These are phyloP conservation scores for Nepenthes gracilis DNA, from an alignment of 148 eudicot species.

Conservation along the genomic window DNA sequence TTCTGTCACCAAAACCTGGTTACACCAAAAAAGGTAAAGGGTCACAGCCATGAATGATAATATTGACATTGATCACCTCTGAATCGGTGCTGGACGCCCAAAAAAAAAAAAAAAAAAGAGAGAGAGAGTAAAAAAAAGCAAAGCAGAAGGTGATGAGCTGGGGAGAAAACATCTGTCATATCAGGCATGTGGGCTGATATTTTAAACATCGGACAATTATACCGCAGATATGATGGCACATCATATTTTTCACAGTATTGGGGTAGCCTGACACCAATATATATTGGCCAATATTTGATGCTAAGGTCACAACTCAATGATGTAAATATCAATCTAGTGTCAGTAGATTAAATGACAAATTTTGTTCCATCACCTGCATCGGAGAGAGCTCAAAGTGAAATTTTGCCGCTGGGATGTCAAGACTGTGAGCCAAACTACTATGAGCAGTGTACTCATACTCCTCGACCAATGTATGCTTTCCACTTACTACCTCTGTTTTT, in stretches of 20 bases:
- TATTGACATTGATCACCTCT: not conserved
- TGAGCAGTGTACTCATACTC: conserved; percentile 96
- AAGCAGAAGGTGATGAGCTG: too few relatives aligned
- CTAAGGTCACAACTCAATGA: too few relatives aligned
- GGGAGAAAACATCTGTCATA: too few relatives aligned
- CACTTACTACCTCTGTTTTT: conserved; percentile 68
- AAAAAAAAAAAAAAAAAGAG: not conserved
- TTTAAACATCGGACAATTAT: too few relatives aligned
- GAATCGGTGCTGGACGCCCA: not conserved
- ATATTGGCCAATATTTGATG: too few relatives aligned
- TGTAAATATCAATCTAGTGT: not conserved
- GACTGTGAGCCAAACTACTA: conserved; percentile 73
- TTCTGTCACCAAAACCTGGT: conserved; percentile 69
- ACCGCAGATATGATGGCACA: too few relatives aligned
- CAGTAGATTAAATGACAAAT: not conserved
- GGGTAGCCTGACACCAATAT: too few relatives aligned
- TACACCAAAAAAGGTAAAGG: conserved; percentile 8
- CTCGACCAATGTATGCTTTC: conserved; percentile 39
- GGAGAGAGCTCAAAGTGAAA: conserved; percentile 85
- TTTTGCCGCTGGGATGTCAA: conserved; percentile 58
- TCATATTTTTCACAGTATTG: not conserved
- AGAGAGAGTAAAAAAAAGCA: too few relatives aligned
- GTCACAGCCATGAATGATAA: not conserved
- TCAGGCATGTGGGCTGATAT: too few relatives aligned
- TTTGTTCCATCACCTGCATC: conserved; percentile 62